Evolutionary conservation across 2,329 filamentous ascomycete species (phyloP), one percentile per base, ranked within the genome.

Genomic region (Aspergillus japonicus): DNA sequence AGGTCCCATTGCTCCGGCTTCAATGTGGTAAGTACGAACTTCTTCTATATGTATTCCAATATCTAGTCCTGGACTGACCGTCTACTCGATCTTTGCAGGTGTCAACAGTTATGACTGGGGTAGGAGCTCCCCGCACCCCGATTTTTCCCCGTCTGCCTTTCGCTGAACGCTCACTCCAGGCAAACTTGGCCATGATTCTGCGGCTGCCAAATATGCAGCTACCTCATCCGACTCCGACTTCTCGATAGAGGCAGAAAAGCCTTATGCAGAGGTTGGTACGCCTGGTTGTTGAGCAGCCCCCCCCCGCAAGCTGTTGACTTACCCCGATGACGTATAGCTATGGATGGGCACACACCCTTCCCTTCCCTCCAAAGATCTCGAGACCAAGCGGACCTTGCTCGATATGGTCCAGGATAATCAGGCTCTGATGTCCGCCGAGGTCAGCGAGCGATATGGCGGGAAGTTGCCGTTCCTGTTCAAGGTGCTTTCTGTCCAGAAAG

Each of bases 271-370:
- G 85, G 93, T 92, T 53, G 19, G 57, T 58, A 26, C 47, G 35
- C 23, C 31, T 24, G 33, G 6, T 48, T 14, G 4, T 23, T 23
- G 42, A 19, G 14, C 16, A n/a, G n/a, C n/a, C n/a, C n/a, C n/a
- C n/a, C 6, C 7, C 47, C 19, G 42, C 16, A 19, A 19, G 52
- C 42, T 26, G 14, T 35, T 24, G n/a, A 26, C 60, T 67, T 47
- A 66, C 60, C 60, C 61, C 35, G 52, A 33, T 47, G 48, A 52
- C 39, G 23, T 51, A 39, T 69, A 97, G 92, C 82, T 99, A 71
- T 99, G 95, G 95, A 99, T 99, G 95, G 95, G 95, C 72, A 97
- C 94, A 1, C 95, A 99, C 72, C 93, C 94, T 49, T 96, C 92
- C 50, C 92, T 97, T 70, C 95, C 95, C 19, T 98, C 95, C 60